Conservation (phyloP, 2,329 filamentous ascomycete genomes). For the Fusarium burgessii region DNA sequence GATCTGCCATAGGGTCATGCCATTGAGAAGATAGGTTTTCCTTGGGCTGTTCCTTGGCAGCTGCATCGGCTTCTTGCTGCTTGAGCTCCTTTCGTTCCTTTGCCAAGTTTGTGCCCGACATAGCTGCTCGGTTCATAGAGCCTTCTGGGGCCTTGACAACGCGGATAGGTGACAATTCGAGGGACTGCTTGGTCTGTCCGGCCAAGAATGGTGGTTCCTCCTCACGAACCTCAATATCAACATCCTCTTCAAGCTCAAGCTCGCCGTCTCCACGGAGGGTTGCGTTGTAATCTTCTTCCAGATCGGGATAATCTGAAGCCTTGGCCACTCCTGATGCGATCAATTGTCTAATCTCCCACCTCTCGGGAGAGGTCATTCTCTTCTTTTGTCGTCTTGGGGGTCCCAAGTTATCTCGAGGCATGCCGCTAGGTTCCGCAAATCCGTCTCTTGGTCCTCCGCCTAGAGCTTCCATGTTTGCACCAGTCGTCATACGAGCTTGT, state of each 20-base stretch:
- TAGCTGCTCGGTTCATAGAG: conserved; percentile 96
- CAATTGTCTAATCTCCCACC: conserved; percentile 97
- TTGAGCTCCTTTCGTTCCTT: conserved; percentile 91
- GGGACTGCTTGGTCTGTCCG: conserved; percentile 94
- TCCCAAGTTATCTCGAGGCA: conserved; percentile 56
- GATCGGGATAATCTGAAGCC: conserved; percentile 91
- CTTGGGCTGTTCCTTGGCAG: conserved; percentile 77
- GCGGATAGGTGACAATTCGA: conserved; percentile 94
- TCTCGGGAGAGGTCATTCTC: conserved; percentile 93
- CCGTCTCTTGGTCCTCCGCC: conserved; percentile 71
- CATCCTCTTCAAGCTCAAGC: conserved; percentile 93
- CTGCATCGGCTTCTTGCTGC: conserved; percentile 87
- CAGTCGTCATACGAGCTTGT: conserved; percentile 82
- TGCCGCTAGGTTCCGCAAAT: conserved; percentile 60
- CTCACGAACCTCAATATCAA: conserved; percentile 96
- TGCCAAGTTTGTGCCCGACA: conserved; percentile 88
- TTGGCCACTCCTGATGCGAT: conserved; percentile 96
- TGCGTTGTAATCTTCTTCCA: conserved; percentile 93
- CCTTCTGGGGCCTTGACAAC: conserved; percentile 98
- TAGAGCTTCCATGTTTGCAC: conserved; percentile 88
- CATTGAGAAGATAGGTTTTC: conserved; percentile 91
- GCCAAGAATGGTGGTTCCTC: conserved; percentile 97
- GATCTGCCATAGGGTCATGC: conserved; percentile 95
- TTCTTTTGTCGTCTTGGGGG: conserved; percentile 77
- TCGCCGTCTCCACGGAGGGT: conserved; percentile 87